phyloP scores from a whole-genome alignment of 306 rosid species.

The Castanopsis chinensis region DNA sequence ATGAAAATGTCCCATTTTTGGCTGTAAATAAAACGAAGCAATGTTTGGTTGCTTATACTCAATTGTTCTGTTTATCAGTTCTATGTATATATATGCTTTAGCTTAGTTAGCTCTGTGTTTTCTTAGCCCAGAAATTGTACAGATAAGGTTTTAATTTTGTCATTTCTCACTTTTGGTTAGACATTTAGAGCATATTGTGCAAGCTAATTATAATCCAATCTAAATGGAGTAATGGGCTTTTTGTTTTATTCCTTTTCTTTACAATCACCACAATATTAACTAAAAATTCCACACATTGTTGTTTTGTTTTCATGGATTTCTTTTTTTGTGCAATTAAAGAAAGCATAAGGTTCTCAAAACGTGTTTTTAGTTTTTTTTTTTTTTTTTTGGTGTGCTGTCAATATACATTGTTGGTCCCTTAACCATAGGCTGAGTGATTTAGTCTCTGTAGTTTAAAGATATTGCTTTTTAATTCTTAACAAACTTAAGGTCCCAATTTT shows the following conservation, averaged over 20 bases:
- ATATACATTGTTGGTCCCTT: no score
- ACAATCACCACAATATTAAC: no score
- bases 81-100: neutral
- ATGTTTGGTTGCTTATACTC: neutral
- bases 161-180: neutral
- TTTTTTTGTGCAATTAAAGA: neutral
- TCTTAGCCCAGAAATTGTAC: neutral
- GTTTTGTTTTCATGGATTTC: neutral
- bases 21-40: neutral
- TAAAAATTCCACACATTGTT: neutral
- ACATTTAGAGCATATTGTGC: neutral
- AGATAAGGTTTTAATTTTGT: neutral
- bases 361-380: no score
- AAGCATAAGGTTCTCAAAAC: neutral
- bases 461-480: no score
- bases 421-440: no score
- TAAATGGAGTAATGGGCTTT: neutral
- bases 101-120: neutral
- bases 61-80: neutral
- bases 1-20: neutral
- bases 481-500: no score
- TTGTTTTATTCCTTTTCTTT: no score
- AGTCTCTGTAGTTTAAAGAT: no score
- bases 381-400: no score
- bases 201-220: neutral